Evolutionary conservation across 345 rosid genomes (phyloP), one percentile per base, ranked within the genome.

Genomic region (Erysimum cheiranthoides): DNA sequence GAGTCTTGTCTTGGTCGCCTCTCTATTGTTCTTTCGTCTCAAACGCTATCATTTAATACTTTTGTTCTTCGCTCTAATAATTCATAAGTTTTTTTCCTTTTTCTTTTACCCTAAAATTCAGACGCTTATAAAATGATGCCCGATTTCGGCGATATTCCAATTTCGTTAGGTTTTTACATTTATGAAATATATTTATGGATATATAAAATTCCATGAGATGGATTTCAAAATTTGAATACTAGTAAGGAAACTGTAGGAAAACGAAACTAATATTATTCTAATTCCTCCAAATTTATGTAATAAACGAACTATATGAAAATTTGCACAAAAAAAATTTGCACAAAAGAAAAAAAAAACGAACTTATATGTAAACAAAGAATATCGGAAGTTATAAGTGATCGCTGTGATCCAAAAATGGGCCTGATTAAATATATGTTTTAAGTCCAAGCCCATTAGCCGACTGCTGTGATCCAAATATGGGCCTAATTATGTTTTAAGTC

Each of bases 51-150:
- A 50, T 69, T 50, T 69, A 40, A 14, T 69, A 51, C 63, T n/a
- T n/a, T n/a, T 76, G 54, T 43, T 69, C 36, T 59, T 43, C 42
- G 35, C 62, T 39, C 73, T 51, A 61, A 75, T 60, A 68, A 68
- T 68, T 75, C 47, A 21, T 14, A 49, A 28, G 49, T 76, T 69
- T 7, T 67, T 59, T 45, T 21, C n/a, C 8, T 43, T 74, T 21
- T 57, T 4, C 10, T 30, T 42, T 12, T 21, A 68, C 45, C 62
- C 27, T 49, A 47, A 66, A 59, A 47, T 50, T 59, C 61, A 17
- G 45, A 67, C 42, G 10, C 51, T 39, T 68, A 67, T 59, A 53
- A 50, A 59, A 18, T 49, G 35, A 18, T 12, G 13, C 34, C 66
- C 28, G 27, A 5, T 47, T 74, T 57, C 16, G 31, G 59, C 71